Base-by-base conservation (phyloP, 805 yeast genomes). In the Pichia cabralensis region DNA sequence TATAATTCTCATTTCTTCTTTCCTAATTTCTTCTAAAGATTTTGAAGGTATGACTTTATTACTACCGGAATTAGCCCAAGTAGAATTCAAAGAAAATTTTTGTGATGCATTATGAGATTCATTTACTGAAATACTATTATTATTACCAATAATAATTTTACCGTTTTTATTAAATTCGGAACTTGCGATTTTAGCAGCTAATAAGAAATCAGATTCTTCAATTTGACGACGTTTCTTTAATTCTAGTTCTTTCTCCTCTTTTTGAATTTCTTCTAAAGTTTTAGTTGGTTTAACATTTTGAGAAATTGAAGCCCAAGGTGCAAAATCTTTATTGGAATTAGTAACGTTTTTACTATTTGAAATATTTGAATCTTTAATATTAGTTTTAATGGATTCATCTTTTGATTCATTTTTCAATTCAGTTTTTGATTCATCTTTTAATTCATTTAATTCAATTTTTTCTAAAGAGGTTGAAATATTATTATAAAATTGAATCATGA, bases 231-330 rank as follows among this genome's bases (percentile, higher is more conserved):
- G 41, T 24, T 36, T 22, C 14, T 48, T 44, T 16, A 33, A 18
- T 32, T 40, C 49, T 25, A 21, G 33, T 23, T 38, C 35, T 9
- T 52, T 44, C 52, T 75, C 80, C 55, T 76, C 82, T 38, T 59
- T 64, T 49, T 74, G 81, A 39, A 76, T 75, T 39, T 76, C 80
- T 14, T 73, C 75, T 40, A 76, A 60, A 1, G 81, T 64, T 51
- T 72, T 73, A 28, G 58, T 55, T 22, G 71, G 68, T 16, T 45
- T 42, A 4, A 29, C 26, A 9, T 51, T 34, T 26, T 41, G 44
- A 15, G 56, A 34, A 17, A 35, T 38, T 7, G 52, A 33, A 20
- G 65, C 69, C 69, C 70, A 65, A 4, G 64, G 55, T 28, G 43
- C 41, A 26, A 30, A 24, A 14, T 31, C 38, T 11, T 8, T 25